Evolutionary conservation across 352 stramenopile species (phyloP).

Genomic region (Blastocystis sp.): DNA sequence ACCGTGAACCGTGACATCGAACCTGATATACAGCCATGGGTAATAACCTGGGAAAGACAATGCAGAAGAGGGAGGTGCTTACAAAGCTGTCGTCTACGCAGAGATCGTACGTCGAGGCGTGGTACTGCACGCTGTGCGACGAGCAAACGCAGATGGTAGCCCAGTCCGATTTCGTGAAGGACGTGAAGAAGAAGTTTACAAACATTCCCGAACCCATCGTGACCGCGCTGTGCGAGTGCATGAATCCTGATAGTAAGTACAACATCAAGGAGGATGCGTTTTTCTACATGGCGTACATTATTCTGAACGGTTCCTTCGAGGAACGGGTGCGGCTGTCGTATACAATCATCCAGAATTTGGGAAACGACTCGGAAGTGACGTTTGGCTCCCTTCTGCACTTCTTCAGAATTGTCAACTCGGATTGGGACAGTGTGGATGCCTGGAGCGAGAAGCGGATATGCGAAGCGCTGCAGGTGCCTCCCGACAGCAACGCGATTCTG

Average conservation of each 20-base stretch:
- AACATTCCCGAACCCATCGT: slow-evolving; percentile 55
- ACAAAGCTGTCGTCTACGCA: slow-evolving; percentile 42
- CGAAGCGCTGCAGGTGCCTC: neutral
- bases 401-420: slow-evolving; percentile 12
- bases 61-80: slow-evolving; percentile 49
- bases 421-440: neutral
- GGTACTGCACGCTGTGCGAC: slow-evolving; percentile 27
- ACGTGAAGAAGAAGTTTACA: slow-evolving; percentile 55
- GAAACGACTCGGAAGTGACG: slow-evolving; percentile 44
- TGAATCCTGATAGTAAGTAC: slow-evolving; percentile 52
- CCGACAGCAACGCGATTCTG: slow-evolving; percentile 3
- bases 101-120: slow-evolving; percentile 34
- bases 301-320: slow-evolving; percentile 64
- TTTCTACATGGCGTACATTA: slow-evolving; percentile 59
- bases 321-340: slow-evolving; percentile 47
- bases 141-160: slow-evolving; percentile 15
- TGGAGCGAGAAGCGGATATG: slow-evolving; percentile 15
- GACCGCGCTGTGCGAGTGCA: slow-evolving; percentile 39
- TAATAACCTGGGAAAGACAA: slow-evolving; percentile 63
- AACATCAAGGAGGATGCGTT: slow-evolving; percentile 54
- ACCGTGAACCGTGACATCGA: no score
- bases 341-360: slow-evolving; percentile 49
- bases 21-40: neutral
- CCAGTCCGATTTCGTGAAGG: slow-evolving; percentile 48
- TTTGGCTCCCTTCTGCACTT: slow-evolving; percentile 46